Evolutionary conservation across 2,329 filamentous ascomycete species (phyloP).

Genomic region (Aspergillus versicolor): DNA sequence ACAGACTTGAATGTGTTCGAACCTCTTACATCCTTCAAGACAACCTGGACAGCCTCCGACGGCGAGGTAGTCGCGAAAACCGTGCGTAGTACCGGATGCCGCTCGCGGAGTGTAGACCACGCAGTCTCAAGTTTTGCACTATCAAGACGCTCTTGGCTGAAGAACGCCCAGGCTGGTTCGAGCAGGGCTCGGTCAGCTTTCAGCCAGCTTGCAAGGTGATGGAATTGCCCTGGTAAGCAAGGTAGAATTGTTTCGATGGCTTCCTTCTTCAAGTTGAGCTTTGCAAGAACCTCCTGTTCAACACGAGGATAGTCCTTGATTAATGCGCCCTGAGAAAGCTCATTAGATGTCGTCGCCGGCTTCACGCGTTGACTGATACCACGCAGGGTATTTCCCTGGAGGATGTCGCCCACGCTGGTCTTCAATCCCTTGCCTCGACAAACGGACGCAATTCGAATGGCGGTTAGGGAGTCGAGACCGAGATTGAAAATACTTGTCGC

Average conservation of each 20-base stretch:
- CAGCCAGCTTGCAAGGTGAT: constrained; percentile 34
- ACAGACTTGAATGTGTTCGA: constrained; percentile 24
- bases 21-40: constrained; percentile 25
- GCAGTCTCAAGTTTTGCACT: constrained; percentile 23
- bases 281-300: constrained; percentile 14
- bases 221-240: constrained; percentile 34
- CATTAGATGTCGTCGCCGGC: constrained; percentile 1
- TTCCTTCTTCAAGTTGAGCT: constrained; percentile 17
- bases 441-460: constrained; percentile 29
- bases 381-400: constrained; percentile 30
- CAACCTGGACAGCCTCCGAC: constrained; percentile 29
- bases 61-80: constrained; percentile 29
- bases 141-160: constrained; percentile 25
- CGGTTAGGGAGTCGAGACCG: constrained; percentile 32
- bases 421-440: constrained; percentile 28
- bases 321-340: constrained; percentile 8
- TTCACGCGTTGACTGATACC: constrained; percentile 28
- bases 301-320: constrained; percentile 14
- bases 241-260: constrained; percentile 29
- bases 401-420: constrained; percentile 31
- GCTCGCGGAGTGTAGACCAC: constrained; percentile 31
- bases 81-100: constrained; percentile 35
- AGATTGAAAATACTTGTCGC: constrained; percentile 31
- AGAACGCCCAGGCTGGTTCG: constrained; percentile 33
- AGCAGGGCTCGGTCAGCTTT: constrained; percentile 31